Base-by-base conservation (phyloP, 805 yeast species). In the Saccharomycopsis olivae region DNA sequence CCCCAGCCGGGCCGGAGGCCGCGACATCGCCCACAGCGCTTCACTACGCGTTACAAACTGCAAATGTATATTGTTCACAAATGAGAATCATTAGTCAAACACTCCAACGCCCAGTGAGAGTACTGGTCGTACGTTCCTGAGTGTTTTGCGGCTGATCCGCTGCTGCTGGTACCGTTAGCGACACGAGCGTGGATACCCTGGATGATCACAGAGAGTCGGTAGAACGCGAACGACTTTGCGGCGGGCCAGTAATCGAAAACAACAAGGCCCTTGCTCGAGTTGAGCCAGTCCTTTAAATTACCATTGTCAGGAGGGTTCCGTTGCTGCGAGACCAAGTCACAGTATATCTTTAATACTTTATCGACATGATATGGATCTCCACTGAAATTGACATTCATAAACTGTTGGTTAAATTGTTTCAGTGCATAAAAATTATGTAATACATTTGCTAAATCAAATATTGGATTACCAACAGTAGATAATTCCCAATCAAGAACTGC, bases 401-500 rank as follows among this genome's bases (percentile, higher is more conserved):
- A 54, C 47, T 36, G 55, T 38, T 38, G 36, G 47, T 68, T 68
- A 41, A 69, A 47, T 27, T 52, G 36, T 6, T 53, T 49, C 1
- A 78, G 70, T 41, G 71, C 51, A 33, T 60, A 63, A 50, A 65
- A 73, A 10, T 78, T 75, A 50, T 71, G 78, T 19, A 75, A 56
- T 21, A 74, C 59, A 50, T 75, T 75, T 14, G 78, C 71, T 23
- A 75, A 56, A 49, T 75, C 83, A 44, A 77, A 75, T 33, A 75
- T 53, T 1, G 83, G 83, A 48, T 75, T 78, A 0, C 83, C 83
- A 42, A 71, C 59, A 0, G 82, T 75, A 47, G 79, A 73, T 29
- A 75, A 56, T 51, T 75, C 83, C 83, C 83, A 75, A 51, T 75
- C 82, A 31, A 75, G 58, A 2, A 75, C 70, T 0, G 80, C 79